Base-by-base conservation (phyloP, 495 filamentous ascomycete genomes). In the Chaetomidium leptoderma region DNA sequence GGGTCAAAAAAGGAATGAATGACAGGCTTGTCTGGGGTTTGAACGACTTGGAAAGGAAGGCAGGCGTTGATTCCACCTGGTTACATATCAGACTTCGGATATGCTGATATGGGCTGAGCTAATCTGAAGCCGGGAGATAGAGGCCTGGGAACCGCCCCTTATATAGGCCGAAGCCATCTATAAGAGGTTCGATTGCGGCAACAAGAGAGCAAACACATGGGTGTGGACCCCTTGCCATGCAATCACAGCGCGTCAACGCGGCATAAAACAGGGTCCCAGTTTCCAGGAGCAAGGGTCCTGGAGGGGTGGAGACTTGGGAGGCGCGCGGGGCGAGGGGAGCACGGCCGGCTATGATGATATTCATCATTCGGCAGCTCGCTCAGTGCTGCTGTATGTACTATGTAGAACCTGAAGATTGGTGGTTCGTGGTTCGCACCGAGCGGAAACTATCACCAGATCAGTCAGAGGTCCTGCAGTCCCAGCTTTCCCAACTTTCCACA, bases 281-380 rank as follows among this genome's bases (percentile, higher is more conserved):
- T 43, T 53, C 60, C 19, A 54, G 59, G 49, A 44, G 36, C 37
- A 35, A 32, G 55, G 49, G 49, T 53, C 60, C 19, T 58, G 59
- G 49, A 44, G 36, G 21, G 33, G 60, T 62, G 60, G 60, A 45
- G 44, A 58, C 39, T 14, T 21, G 43, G 6, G 39, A 49, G 47
- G 46, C 46, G 46, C 46, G 46, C n/a, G 56, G 56, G 39, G 55
- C 47, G 39, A 42, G 10, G 44, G 59, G n/a, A 42, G 19, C 36
- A 58, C 24, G 23, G 39, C 24, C 29, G 24, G 24, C 37, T 23
- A 26, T 24, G 30, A n/a, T 44, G 14, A 23, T 11, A 47, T 39
- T 56, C 53, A 26, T 56, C 27, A 33, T 32, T 44, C 23, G 9
- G n/a, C n/a, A n/a, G n/a, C n/a, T n/a, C 4, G 21, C 30, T 14